phyloP scores from a whole-genome alignment of 2,329 filamentous ascomycete species.

The Didymella segeticola region DNA sequence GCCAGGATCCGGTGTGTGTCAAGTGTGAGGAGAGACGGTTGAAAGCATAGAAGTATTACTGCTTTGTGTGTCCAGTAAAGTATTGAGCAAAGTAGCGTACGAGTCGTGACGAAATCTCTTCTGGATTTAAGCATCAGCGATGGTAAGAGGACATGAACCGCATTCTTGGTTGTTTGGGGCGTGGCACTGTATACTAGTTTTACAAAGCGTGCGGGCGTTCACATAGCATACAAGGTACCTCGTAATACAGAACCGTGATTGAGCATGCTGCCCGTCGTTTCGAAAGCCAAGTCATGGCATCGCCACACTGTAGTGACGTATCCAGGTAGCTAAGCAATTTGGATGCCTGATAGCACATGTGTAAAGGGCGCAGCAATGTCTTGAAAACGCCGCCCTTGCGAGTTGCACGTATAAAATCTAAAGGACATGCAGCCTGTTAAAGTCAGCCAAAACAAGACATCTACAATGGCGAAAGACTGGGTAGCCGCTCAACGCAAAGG shows the following conservation, averaged over 20 bases:
- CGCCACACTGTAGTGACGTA: background rate
- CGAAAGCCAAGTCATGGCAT: background rate
- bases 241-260: no score
- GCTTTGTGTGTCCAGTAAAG: background rate
- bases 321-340: background rate
- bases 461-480: background rate
- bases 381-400: background rate
- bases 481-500: background rate
- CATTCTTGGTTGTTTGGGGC: background rate
- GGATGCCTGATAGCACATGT: background rate
- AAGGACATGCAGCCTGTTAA: no score
- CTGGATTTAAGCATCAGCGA: no score
- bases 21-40: slow-evolving; percentile 67
- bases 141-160: no score
- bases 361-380: background rate
- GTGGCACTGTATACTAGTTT: background rate
- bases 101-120: background rate
- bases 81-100: no score
- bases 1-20: slow-evolving; percentile 67
- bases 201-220: background rate
- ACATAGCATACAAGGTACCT: background rate
- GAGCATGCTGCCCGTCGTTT: background rate
- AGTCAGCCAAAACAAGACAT: background rate
- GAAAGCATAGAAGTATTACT: slow-evolving; percentile 60
- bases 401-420: background rate